Base-by-base conservation (phyloP, 257 asterid species). In the Sherardia arvensis region DNA sequence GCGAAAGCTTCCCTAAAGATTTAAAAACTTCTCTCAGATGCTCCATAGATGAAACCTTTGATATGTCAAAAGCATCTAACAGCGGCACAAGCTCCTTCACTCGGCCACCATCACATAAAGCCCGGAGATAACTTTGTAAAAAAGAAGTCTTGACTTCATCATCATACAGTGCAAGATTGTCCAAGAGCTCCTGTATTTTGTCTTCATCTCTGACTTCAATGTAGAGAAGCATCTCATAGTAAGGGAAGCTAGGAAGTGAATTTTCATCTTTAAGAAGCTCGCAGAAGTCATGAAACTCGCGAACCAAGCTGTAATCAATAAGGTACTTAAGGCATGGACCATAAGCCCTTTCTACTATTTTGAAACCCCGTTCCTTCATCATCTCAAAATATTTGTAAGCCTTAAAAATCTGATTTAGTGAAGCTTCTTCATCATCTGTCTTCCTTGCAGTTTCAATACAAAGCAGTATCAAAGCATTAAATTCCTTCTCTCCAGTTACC, bases 211-310 rank as follows among this genome's bases (percentile, higher is more conserved):
- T 62, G 61, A 77, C 75, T 47, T 74, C 76, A 69, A 78, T 25
- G 84, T 88, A 85, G 29, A 90, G 83, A 83, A 83, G 79, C 95
- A 87, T 84, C 78, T 87, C 94, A 67, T 93, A 90, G 81, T 85
- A 93, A 80, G 88, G 80, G 45, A 93, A 70, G 43, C 83, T 81
- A 4, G 85, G 83, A 67, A 71, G 73, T 54, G 86, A 69, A 65
- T 74, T 76, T 29, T 71, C 84, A 53, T 79, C 86, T 68, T 61
- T 79, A 66, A 90, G 69, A 67, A 90, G 69, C 28, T 84, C 83
- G 61, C 70, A 69, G 70, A 84, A 85, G 82, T 78, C 83, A 72
- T 85, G 82, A 77, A 93, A 90, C 73, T 90, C 99, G 1, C 78
- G 79, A 40, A 76, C 85, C 92, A 84, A 74, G 49, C 83, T 81